Evolutionary conservation across 257 asterid genomes (phyloP).

Genomic region (Oldenlandia corymbosa): DNA sequence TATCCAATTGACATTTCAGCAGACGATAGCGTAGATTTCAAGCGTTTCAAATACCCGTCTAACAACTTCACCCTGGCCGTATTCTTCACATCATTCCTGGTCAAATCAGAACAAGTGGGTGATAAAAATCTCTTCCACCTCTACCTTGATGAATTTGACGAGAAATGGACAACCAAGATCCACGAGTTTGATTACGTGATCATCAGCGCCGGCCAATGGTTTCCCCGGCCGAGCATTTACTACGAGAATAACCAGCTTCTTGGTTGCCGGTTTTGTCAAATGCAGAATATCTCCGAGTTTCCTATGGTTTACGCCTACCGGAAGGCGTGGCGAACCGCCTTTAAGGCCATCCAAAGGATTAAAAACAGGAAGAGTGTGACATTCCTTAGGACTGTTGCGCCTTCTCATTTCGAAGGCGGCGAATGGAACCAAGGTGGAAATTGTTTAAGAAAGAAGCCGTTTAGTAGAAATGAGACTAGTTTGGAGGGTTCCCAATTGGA

Average conservation of each 20-base stretch:
- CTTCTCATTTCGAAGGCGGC: slow-evolving; percentile 40
- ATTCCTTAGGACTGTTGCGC: slow-evolving; percentile 30
- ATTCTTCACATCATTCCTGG: slow-evolving; percentile 43
- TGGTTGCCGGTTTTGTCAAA: slow-evolving; percentile 31
- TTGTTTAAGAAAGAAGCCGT: slow-evolving; percentile 34
- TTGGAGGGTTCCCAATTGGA: slow-evolving; percentile 22
- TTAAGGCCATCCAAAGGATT: slow-evolving; percentile 28
- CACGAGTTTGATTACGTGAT: slow-evolving; percentile 32
- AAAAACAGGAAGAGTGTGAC: slow-evolving; percentile 23
- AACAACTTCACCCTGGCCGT: slow-evolving; percentile 45
- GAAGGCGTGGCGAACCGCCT: slow-evolving; percentile 32
- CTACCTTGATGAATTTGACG: slow-evolving; percentile 33
- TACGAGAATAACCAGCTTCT: slow-evolving; percentile 26
- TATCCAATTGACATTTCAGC: slow-evolving; percentile 39
- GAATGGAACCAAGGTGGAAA: slow-evolving; percentile 30
- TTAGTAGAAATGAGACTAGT: slow-evolving; percentile 14
- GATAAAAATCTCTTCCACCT: slow-evolving; percentile 29
- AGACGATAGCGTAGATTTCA: slow-evolving; percentile 25
- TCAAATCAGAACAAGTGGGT: slow-evolving; percentile 21
- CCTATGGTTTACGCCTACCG: slow-evolving; percentile 29
- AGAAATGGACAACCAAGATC: slow-evolving; percentile 32
- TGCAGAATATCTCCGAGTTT: slow-evolving; percentile 21
- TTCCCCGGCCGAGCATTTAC: slow-evolving; percentile 26
- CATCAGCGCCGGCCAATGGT: slow-evolving; percentile 36
- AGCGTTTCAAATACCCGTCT: slow-evolving; percentile 37